A percentile compares a stretch with the other conserved stretches of the same genome.
These are phyloP conservation scores for Rosa chinensis DNA, from an alignment of 306 rosid species.

Conservation along the genomic window DNA sequence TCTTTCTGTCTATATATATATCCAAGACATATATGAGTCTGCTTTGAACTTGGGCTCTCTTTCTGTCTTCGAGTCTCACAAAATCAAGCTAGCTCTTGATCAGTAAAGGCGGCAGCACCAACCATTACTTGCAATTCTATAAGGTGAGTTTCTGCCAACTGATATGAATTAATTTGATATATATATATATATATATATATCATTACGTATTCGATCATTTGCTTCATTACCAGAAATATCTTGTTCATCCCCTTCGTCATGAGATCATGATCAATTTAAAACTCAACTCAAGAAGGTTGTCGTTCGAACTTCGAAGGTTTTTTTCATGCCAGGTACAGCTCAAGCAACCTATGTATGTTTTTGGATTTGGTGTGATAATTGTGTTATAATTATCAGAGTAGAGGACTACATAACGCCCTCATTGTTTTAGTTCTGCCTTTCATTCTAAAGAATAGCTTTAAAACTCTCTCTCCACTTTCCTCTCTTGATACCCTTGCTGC, in stretches of 20 bases:
- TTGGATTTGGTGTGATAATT: not conserved
- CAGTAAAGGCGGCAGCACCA: not conserved
- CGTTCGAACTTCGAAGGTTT: not conserved
- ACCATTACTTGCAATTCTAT: not conserved
- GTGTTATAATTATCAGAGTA: not conserved
- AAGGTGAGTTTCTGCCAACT: not conserved
- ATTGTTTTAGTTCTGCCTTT: not conserved
- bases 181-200: too few species aligned
- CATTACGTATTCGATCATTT: not conserved
- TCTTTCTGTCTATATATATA: not conserved
- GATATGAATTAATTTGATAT: too few species aligned
- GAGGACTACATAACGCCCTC: not conserved
- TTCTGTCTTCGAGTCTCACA: not conserved
- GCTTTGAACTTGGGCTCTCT: not conserved
- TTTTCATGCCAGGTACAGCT: not conserved
- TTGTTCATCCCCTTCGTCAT: not conserved
- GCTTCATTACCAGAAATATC: not conserved
- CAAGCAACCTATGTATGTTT: not conserved
- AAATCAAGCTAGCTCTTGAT: not conserved
- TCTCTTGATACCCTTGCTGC: not conserved
- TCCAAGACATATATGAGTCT: not conserved
- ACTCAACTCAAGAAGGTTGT: not conserved
- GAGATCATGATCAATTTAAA: not conserved
- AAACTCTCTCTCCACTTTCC: too few species aligned
- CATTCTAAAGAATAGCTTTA: not conserved